phyloP scores from a whole-genome alignment of 345 rosid species.

The Hevea brasiliensis region DNA sequence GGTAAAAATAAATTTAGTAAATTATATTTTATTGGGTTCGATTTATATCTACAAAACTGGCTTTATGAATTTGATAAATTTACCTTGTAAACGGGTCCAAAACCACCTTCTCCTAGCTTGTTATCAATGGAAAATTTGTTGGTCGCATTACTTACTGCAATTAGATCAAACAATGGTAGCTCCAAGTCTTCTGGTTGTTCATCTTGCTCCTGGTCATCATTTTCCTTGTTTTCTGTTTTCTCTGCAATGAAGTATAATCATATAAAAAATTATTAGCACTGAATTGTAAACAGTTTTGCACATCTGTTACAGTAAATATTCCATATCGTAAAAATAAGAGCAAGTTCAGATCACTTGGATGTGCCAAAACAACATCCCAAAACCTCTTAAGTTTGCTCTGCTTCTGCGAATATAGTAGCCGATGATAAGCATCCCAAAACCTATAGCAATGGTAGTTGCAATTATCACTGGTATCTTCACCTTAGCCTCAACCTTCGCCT shows the following conservation, averaged over 20 bases:
- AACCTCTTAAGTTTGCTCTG: neutral
- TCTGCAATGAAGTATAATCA: neutral
- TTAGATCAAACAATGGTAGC: constrained; percentile 20
- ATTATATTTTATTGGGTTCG: too few relatives aligned
- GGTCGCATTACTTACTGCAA: constrained; percentile 21
- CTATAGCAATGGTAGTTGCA: neutral
- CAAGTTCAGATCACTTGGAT: too few relatives aligned
- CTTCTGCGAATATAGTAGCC: neutral
- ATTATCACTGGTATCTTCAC: neutral
- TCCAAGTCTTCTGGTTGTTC: constrained; percentile 21
- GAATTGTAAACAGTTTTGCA: too few relatives aligned
- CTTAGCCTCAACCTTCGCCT: neutral
- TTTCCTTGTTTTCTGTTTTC: neutral
- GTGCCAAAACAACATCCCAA: too few relatives aligned
- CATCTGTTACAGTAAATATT: too few relatives aligned
- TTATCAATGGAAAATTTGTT: constrained; percentile 22
- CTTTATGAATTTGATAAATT: neutral
- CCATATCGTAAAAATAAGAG: too few relatives aligned
- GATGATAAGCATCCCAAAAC: neutral
- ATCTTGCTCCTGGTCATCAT: neutral
- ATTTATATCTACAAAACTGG: too few relatives aligned
- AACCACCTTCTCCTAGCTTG: constrained; percentile 39
- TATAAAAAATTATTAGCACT: too few relatives aligned
- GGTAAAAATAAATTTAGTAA: too few relatives aligned
- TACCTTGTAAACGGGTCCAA: constrained; percentile 40